These are phyloP conservation scores for Sugiyamaella qingdaonensis DNA, from an alignment of 805 yeast species.

Conservation along the genomic window DNA sequence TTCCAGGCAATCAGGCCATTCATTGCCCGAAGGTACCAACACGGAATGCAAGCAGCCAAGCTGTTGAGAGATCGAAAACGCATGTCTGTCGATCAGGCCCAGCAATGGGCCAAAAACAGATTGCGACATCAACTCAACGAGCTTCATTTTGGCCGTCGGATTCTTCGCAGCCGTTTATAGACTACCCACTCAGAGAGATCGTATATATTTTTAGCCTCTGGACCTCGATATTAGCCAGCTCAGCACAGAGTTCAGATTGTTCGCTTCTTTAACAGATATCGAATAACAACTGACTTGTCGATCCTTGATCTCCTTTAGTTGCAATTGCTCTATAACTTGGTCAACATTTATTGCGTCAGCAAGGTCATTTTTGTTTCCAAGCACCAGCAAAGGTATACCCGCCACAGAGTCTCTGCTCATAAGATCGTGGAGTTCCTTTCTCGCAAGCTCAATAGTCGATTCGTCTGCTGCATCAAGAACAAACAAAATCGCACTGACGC, in stretches of 20 bases:
- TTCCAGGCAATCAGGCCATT: constrained; percentile 20
- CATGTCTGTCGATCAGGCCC: not conserved
- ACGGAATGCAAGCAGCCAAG: not conserved
- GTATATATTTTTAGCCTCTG: not conserved
- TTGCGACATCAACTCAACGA: not conserved
- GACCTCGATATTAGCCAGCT: constrained; percentile 32
- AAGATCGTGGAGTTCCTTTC: constrained; percentile 32
- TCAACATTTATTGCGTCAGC: constrained; percentile 31
- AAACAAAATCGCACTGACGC: constrained; percentile 35
- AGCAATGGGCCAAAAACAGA: not conserved
- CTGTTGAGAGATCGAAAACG: not conserved
- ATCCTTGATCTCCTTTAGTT: constrained; percentile 29
- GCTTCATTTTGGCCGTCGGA: not conserved
- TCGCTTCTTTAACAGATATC: constrained; percentile 34
- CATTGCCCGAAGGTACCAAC: constrained; percentile 9
- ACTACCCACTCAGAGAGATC: no score
- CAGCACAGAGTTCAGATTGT: constrained; percentile 33
- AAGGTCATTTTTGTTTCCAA: constrained; percentile 36
- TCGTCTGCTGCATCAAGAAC: constrained; percentile 36
- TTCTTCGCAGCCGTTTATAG: not conserved
- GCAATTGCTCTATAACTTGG: constrained; percentile 30
- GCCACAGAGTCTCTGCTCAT: constrained; percentile 28
- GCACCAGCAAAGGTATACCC: constrained; percentile 34
- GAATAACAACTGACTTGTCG: constrained; percentile 35
- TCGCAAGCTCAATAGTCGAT: constrained; percentile 29